Percentiles rank a stretch among this genome's conserved stretches.
Evolutionary conservation across 1,284 basidiomycete genomes (phyloP).

Genomic region (Ceratobasidium sp.): DNA sequence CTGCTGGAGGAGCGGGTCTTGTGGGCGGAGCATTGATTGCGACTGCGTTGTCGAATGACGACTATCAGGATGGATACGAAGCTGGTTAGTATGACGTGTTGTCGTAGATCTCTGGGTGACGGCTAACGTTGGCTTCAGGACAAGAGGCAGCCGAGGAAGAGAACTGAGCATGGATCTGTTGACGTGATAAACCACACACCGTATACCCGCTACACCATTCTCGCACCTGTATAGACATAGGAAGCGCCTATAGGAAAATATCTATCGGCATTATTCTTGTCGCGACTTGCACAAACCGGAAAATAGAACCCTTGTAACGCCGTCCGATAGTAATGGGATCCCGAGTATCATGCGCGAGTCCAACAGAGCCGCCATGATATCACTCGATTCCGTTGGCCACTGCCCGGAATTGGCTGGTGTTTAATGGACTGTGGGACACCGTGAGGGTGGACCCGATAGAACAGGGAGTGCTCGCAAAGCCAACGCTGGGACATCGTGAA

Average conservation of each 20-base stretch:
- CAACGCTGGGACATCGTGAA: no score
- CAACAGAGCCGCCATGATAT: no score
- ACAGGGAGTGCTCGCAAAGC: no score
- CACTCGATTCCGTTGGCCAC: no score
- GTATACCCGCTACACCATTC: neutral
- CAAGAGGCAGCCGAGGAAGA: conserved; percentile 32
- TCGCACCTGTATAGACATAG: neutral
- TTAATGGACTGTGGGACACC: no score
- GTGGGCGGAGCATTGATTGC: conserved; percentile 35
- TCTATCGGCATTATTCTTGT: neutral
- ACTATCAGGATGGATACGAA: conserved; percentile 41
- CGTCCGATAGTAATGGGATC: no score
- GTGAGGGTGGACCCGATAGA: no score
- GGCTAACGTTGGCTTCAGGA: conserved; percentile 10
- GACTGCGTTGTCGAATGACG: conserved; percentile 30
- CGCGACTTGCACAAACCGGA: conserved; percentile 6
- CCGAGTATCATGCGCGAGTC: no score
- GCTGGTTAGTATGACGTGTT: conserved; percentile 20
- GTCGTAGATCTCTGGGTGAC: neutral
- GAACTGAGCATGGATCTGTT: conserved; percentile 9
- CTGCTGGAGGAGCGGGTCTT: conserved; percentile 30
- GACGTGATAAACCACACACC: neutral
- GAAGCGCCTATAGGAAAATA: neutral
- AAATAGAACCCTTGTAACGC: no score
- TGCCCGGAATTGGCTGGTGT: no score